phyloP scores from a whole-genome alignment of 2,329 filamentous ascomycete species.

The Endoconidiophora laricicola region DNA sequence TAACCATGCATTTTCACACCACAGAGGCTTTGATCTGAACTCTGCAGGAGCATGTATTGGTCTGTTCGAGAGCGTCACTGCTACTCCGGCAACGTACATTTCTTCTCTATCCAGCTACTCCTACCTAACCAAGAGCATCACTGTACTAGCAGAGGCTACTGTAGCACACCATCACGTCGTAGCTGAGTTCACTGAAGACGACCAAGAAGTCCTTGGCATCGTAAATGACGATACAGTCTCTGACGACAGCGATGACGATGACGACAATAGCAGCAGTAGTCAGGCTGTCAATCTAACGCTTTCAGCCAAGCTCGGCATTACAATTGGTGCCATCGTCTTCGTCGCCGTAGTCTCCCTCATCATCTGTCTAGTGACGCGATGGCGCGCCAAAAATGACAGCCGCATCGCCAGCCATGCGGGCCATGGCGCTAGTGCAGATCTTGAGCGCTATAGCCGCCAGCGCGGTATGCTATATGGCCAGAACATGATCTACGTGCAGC shows the following conservation, averaged over 20 bases:
- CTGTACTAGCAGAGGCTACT: constrained; percentile 23
- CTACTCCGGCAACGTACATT: constrained; percentile 22
- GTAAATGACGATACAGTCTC: constrained; percentile 19
- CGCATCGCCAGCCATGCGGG: too few species aligned
- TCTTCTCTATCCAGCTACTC: constrained; percentile 19
- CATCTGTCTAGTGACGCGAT: constrained; percentile 11
- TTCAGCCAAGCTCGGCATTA: constrained; percentile 14
- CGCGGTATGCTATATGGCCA: not conserved
- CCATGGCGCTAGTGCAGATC: not conserved
- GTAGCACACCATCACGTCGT: constrained; percentile 23
- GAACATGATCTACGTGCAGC: not conserved
- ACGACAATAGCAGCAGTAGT: not conserved
- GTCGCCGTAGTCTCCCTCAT: constrained; percentile 8
- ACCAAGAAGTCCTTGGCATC: constrained; percentile 21
- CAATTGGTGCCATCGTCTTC: constrained; percentile 10
- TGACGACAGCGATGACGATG: not conserved
- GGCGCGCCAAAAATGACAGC: constrained; percentile 9
- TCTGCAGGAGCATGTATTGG: constrained; percentile 21
- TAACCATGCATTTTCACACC: not conserved
- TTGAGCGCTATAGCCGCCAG: not conserved
- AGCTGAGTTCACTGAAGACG: constrained; percentile 23
- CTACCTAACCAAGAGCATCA: constrained; percentile 15
- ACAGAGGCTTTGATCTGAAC: constrained; percentile 22
- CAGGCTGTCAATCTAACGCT: constrained; percentile 8
- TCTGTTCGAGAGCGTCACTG: constrained; percentile 21